These are phyloP conservation scores for Colletotrichum spinosum DNA, from an alignment of 2,329 filamentous ascomycete species.

Conservation along the genomic window DNA sequence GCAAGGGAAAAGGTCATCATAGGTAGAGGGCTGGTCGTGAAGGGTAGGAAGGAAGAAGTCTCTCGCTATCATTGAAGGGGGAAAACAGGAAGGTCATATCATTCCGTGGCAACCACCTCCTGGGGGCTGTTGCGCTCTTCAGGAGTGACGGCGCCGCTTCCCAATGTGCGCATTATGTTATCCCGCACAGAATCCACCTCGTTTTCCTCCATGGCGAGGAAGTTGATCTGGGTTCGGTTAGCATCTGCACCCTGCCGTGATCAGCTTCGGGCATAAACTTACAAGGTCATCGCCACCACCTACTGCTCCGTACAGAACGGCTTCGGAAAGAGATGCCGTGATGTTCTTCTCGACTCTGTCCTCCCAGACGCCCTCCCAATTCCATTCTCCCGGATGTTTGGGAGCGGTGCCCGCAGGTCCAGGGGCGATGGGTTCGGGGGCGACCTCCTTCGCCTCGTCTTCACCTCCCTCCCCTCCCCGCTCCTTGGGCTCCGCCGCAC, in stretches of 20 bases:
- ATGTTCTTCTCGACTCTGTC: conserved; percentile 86
- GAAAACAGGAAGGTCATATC: not conserved
- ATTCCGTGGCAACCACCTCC: conserved; percentile 31
- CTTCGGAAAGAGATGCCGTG: conserved; percentile 80
- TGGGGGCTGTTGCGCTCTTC: conserved; percentile 31
- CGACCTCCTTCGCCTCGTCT: conserved; percentile 39
- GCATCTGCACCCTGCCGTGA: not conserved
- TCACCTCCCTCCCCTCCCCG: not conserved
- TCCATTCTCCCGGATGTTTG: conserved; percentile 85
- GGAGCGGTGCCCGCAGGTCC: conserved; percentile 35
- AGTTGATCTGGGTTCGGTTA: conserved; percentile 66
- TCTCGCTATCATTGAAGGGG: conserved; percentile 24
- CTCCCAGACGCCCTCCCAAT: conserved; percentile 98
- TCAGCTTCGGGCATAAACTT: conserved; percentile 1
- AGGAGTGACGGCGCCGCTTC: conserved; percentile 41
- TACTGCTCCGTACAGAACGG: conserved; percentile 78
- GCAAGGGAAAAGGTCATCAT: conserved; percentile 3
- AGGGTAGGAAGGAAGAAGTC: conserved; percentile 26
- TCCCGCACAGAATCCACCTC: conserved; percentile 69
- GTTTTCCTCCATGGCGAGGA: conserved; percentile 71
- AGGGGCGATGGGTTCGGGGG: conserved; percentile 15
- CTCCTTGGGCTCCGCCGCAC: not conserved
- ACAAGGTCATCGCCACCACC: conserved; percentile 53
- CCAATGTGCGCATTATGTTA: conserved; percentile 66
- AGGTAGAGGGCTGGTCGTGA: conserved; percentile 13